phyloP scores from a whole-genome alignment of 2,329 filamentous ascomycete genomes.

The Fusarium phyllophilum region DNA sequence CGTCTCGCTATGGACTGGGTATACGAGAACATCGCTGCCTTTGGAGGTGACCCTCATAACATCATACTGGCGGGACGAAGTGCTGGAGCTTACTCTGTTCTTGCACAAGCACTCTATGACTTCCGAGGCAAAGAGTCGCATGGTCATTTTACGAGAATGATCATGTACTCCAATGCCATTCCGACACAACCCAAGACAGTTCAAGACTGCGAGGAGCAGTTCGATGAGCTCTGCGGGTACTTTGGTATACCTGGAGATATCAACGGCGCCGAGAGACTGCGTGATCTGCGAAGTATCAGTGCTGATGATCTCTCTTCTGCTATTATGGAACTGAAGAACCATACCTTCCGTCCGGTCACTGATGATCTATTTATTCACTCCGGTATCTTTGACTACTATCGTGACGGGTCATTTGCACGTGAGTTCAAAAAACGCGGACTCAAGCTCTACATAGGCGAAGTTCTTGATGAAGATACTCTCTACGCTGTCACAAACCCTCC shows the following conservation, averaged over 20 bases:
- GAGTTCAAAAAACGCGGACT: conserved; percentile 5
- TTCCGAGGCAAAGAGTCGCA: neutral
- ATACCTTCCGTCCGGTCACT: neutral
- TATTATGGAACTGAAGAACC: neutral
- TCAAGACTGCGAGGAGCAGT: conserved; percentile 2
- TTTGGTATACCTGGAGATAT: neutral
- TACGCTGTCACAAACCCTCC: conserved; percentile 16
- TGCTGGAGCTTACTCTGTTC: conserved; percentile 4
- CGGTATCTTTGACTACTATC: conserved; percentile 12
- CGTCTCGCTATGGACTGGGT: conserved; percentile 22
- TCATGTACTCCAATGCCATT: conserved; percentile 21
- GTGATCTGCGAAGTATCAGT: neutral
- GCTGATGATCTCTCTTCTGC: neutral
- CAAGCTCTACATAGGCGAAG: conserved; percentile 2
- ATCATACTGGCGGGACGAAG: neutral
- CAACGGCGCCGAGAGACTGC: neutral
- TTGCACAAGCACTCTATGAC: neutral
- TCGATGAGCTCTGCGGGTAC: conserved; percentile 10
- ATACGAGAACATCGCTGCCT: neutral
- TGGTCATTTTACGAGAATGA: neutral
- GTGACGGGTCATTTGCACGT: neutral
- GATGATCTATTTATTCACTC: conserved; percentile 1
- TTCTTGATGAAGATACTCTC: conserved; percentile 2
- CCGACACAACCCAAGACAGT: conserved; percentile 12
- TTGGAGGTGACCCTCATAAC: neutral